These are phyloP conservation scores for Candida alai DNA, from an alignment of 805 yeast species.

Conservation along the genomic window DNA sequence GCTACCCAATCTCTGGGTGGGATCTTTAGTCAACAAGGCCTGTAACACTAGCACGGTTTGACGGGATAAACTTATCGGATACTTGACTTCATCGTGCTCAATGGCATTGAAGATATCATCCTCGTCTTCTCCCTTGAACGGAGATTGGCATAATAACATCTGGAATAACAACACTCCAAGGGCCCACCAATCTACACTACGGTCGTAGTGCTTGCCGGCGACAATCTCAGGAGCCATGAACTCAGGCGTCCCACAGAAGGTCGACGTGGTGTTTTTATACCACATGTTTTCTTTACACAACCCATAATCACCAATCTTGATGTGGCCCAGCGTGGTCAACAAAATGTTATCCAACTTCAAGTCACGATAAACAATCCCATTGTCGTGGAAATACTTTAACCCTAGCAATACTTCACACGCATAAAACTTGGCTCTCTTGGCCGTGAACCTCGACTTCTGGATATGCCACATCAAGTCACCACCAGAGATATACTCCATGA, in stretches of 20 bases:
- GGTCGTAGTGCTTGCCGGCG: conserved; percentile 86
- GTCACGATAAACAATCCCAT: conserved; percentile 94
- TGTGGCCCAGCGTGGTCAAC: conserved; percentile 86
- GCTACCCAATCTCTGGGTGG: conserved; percentile 76
- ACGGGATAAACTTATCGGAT: conserved; percentile 96
- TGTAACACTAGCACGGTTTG: conserved; percentile 94
- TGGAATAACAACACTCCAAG: conserved; percentile 95
- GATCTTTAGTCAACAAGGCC: conserved; percentile 87
- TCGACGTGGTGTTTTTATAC: conserved; percentile 78
- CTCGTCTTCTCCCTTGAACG: conserved; percentile 95
- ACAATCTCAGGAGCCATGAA: conserved; percentile 98
- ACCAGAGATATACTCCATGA: conserved; percentile 96
- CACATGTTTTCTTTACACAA: conserved; percentile 93
- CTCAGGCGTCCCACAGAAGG: conserved; percentile 99
- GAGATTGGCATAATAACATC: conserved; percentile 94
- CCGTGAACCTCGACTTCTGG: conserved; percentile 84
- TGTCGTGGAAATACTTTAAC: conserved; percentile 88
- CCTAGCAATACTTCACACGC: conserved; percentile 95
- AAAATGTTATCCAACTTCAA: conserved; percentile 92
- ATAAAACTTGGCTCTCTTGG: conserved; percentile 91
- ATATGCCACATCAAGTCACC: conserved; percentile 99
- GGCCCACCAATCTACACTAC: conserved; percentile 99
- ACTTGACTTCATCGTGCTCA: conserved; percentile 91
- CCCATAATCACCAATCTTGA: conserved; percentile 96
- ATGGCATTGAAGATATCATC: conserved; percentile 97